Conservation (phyloP, 345 rosid genomes). For the Nasturtium officinale region DNA sequence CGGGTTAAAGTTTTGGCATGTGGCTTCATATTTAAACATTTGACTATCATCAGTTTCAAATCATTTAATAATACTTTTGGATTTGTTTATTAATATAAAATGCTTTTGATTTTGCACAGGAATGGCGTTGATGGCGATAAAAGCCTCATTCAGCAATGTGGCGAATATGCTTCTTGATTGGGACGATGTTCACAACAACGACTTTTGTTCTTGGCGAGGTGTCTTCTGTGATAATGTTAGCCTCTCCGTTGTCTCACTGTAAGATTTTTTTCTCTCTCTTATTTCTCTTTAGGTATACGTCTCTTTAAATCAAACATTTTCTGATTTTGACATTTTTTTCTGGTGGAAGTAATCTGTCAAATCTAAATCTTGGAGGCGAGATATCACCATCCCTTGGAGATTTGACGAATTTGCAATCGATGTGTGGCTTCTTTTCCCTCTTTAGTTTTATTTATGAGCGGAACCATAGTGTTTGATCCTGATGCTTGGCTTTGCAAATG, state of each 20-base stretch:
- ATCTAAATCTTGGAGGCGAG: constrained; percentile 82
- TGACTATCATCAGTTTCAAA: constrained; percentile 17
- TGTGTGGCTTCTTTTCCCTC: constrained; percentile 50
- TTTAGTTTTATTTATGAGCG: no score
- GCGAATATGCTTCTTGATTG: constrained; percentile 78
- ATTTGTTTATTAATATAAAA: neutral
- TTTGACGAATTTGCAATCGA: constrained; percentile 64
- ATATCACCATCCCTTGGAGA: constrained; percentile 86
- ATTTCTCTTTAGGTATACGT: neutral
- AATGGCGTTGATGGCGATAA: constrained; percentile 71
- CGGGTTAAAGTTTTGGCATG: neutral
- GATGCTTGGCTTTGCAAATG: neutral
- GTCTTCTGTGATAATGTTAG: constrained; percentile 68
- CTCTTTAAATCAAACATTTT: neutral
- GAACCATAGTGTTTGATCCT: neutral
- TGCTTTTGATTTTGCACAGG: constrained; percentile 49
- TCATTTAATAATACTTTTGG: constrained; percentile 2
- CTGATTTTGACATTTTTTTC: neutral
- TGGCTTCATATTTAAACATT: constrained; percentile 23
- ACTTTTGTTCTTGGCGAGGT: constrained; percentile 94
- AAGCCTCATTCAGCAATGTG: constrained; percentile 74
- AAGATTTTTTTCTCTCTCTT: constrained; percentile 27
- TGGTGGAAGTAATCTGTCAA: constrained; percentile 69
- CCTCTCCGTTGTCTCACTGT: constrained; percentile 76
- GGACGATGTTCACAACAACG: constrained; percentile 67